Evolutionary conservation across 768 basidiomycete genomes (phyloP).

Genomic region (Trametes cubensis): DNA sequence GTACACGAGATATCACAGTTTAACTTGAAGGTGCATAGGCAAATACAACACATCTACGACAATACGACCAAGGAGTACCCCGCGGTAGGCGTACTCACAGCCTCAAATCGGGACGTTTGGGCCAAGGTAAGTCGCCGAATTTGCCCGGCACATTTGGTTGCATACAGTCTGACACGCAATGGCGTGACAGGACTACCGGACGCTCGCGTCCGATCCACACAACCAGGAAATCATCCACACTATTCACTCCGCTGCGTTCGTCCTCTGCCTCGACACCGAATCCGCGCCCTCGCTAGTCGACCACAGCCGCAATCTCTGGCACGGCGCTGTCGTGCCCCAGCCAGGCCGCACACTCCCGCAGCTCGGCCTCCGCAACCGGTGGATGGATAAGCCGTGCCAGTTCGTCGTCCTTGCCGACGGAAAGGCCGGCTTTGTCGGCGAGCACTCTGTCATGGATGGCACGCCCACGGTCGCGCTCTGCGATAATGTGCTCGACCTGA

Average conservation of each 20-base stretch:
- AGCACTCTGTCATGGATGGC: conserved; percentile 91
- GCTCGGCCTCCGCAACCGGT: conserved; percentile 70
- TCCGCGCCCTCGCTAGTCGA: conserved; percentile 56
- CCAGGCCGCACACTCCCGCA: neutral
- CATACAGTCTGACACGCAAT: neutral
- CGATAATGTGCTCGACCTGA: conserved; percentile 64
- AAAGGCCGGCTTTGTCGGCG: conserved; percentile 86
- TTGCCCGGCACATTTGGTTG: neutral
- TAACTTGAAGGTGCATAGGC: conserved; percentile 42
- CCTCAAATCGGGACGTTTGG: conserved; percentile 86
- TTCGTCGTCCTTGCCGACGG: conserved; percentile 85
- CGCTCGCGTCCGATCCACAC: conserved; percentile 56
- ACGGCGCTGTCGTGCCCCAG: conserved; percentile 55
- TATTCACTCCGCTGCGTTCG: conserved; percentile 86
- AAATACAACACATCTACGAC: conserved; percentile 72
- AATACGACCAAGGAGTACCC: conserved; percentile 65
- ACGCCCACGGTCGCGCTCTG: conserved; percentile 78
- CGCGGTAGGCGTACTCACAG: conserved; percentile 75
- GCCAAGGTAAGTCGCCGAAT: conserved; percentile 60
- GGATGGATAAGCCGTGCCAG: conserved; percentile 90
- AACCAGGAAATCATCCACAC: conserved; percentile 68
- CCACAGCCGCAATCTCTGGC: conserved; percentile 78
- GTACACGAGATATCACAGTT: too few relatives aligned
- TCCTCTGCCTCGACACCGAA: conserved; percentile 74
- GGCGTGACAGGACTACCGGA: conserved; percentile 57